These are phyloP conservation scores for Sporodiniella umbellata DNA, from an alignment of 371 early-diverging fungal species.

Conservation along the genomic window DNA sequence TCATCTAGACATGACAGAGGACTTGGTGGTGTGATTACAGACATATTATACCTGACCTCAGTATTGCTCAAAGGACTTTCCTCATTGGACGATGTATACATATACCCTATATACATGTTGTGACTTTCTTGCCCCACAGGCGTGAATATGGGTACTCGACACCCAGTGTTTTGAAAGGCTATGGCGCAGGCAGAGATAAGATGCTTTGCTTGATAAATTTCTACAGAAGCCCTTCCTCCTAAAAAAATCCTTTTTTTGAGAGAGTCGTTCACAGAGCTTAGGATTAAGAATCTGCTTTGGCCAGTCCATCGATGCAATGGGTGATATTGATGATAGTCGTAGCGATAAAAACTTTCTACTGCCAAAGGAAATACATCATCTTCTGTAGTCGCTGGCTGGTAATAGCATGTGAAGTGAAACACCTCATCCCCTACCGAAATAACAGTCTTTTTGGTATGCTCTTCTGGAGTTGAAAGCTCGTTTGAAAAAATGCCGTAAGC, in stretches of 20 bases:
- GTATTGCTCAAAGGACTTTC: conserved; percentile 25
- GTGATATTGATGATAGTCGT: conserved; percentile 32
- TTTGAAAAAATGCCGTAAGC: conserved; percentile 43
- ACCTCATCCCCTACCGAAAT: conserved; percentile 40
- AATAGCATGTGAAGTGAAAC: conserved; percentile 44
- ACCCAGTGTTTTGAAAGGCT: conserved; percentile 70
- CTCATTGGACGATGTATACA: conserved; percentile 23
- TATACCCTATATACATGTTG: conserved; percentile 60
- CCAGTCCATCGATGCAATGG: conserved; percentile 68
- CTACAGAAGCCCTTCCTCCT: conserved; percentile 36
- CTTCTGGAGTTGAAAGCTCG: conserved; percentile 18
- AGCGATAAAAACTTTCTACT: conserved; percentile 20
- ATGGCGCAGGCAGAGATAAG: conserved; percentile 71
- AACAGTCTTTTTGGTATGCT: conserved; percentile 28
- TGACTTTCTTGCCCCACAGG: conserved; percentile 68
- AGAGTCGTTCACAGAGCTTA: conserved; percentile 35
- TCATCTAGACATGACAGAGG: conserved; percentile 57
- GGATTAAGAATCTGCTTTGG: conserved; percentile 39
- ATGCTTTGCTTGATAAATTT: conserved; percentile 61
- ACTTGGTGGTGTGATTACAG: conserved; percentile 56
- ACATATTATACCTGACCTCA: conserved; percentile 59
- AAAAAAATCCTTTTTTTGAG: conserved; percentile 32
- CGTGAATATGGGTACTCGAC: conserved; percentile 73
- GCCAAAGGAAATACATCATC: conserved; percentile 13
- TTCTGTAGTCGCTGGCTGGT: conserved; percentile 29